A percentile compares a stretch with the other conserved stretches of the same genome.
These are phyloP conservation scores for Annulohypoxylon bovei DNA, from an alignment of 495 filamentous ascomycete genomes.

Conservation along the genomic window DNA sequence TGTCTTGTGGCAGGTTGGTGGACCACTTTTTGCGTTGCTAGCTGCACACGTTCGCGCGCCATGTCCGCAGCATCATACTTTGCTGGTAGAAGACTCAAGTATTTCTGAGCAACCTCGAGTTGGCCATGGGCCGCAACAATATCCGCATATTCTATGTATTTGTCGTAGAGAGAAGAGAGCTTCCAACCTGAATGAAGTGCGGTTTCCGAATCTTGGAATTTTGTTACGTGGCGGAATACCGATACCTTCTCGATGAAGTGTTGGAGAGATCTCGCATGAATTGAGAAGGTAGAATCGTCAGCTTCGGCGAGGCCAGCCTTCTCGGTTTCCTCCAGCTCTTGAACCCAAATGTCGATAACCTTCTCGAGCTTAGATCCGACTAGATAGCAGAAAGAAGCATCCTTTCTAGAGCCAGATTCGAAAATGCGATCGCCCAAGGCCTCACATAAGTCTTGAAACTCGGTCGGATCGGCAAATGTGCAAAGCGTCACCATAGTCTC, in stretches of 20 bases:
- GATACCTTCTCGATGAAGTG: conserved; percentile 98
- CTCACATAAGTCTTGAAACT: conserved; percentile 97
- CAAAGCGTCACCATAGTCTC: conserved; percentile 95
- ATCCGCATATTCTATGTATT: conserved; percentile 97
- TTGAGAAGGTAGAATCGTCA: conserved; percentile 84
- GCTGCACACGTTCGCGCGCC: conserved; percentile 83
- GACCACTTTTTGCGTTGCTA: conserved; percentile 78
- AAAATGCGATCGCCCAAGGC: conserved; percentile 91
- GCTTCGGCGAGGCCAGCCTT: conserved; percentile 73
- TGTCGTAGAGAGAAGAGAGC: conserved; percentile 86
- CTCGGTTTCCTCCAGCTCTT: conserved; percentile 85
- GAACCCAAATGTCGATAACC: conserved; percentile 92
- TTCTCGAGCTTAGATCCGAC: conserved; percentile 97
- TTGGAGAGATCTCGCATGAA: conserved; percentile 89
- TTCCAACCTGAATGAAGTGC: conserved; percentile 82
- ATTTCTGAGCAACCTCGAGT: conserved; percentile 85
- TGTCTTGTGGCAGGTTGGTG: conserved; percentile 48
- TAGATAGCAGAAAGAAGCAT: conserved; percentile 95
- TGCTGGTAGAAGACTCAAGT: conserved; percentile 85
- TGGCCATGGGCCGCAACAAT: conserved; percentile 92
- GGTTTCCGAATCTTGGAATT: conserved; percentile 84
- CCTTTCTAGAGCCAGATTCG: conserved; percentile 78
- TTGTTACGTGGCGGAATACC: conserved; percentile 92
- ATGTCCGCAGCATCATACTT: conserved; percentile 90
- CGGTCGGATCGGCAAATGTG: conserved; percentile 88